Evolutionary conservation across 2,329 filamentous ascomycete genomes (phyloP), one percentile per base, ranked within the genome.

Genomic region (Fusarium sp.): DNA sequence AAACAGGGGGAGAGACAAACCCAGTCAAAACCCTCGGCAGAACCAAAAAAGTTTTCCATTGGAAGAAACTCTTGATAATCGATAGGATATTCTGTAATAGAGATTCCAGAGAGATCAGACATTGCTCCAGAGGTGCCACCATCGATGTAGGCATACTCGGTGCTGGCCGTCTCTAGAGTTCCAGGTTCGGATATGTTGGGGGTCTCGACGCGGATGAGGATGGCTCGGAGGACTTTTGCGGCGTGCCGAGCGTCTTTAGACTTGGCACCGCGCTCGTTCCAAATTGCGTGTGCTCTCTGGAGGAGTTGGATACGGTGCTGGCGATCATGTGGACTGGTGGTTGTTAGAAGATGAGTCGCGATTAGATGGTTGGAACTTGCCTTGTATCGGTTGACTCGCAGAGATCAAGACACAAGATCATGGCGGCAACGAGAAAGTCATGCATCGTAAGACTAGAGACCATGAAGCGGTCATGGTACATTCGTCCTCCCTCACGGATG

Each of bases 381-480:
- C 77, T 82, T 70, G 80, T 82, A 23, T 83, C 80, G 32, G 76
- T 72, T 20, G 82, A 83, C 70, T 86, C 85, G 27, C 81, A 82
- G 14, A 88, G 78, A 70, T 88, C 87, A 4, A 91, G 79, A 66
- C 88, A 91, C 7, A 91, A 76, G 45, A 91, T 87, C 88, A 91
- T 91, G 14, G 88, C 86, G 0, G 89, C 89, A 20, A 91, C 84
- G 30, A 91, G 80, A 69, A 90, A 91, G 72, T 91, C 88, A 37
- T 90, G 88, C 25, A 88, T 81, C 6, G 87, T 87, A 52, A 91
- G 77, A 4, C 85, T 86, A 5, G 86, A 86, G 9, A 90, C 78
- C 82, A 91, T 88, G 80, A 87, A 89, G 48, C 86, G 83, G 59
- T 90, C 87, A 43, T 86, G 83, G 65, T 86, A 83, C 68, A 92